Percentiles rank a stretch among this genome's conserved stretches.
These are phyloP conservation scores for Carex kokanica DNA, from an alignment of 176 grass and related monocot genomes.

Conservation along the genomic window DNA sequence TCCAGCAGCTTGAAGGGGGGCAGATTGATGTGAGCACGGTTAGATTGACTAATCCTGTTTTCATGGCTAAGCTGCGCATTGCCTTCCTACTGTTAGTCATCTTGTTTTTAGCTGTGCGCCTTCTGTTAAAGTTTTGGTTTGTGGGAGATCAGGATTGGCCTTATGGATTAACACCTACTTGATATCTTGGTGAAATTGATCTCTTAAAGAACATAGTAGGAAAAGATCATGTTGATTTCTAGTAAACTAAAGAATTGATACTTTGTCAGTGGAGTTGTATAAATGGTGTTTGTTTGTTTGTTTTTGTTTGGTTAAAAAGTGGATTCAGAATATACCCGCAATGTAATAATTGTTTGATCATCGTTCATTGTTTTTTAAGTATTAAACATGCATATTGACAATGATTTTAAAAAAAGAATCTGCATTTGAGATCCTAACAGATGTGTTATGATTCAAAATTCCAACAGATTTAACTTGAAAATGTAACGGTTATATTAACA, in stretches of 20 bases:
- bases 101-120: constrained; percentile 4
- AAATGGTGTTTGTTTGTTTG: background rate
- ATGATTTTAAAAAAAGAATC: background rate
- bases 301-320: too few species aligned
- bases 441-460: background rate
- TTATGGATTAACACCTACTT: constrained; percentile 8
- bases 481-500: background rate
- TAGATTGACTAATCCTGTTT: background rate
- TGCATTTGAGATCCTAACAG: background rate
- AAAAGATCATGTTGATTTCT: background rate
- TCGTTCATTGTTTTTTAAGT: background rate
- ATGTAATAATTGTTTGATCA: background rate
- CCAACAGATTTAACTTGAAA: background rate
- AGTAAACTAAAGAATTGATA: background rate
- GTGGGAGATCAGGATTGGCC: constrained; percentile 2
- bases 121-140: background rate
- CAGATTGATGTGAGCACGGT: background rate
- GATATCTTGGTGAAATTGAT: background rate
- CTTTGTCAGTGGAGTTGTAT: background rate
- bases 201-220: background rate
- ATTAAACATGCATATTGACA: background rate
- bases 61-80: background rate
- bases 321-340: background rate
- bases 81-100: background rate
- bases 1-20: background rate